Percentiles rank a stretch among this genome's conserved stretches.
Conservation (phyloP, 2,329 filamentous ascomycete species). For the Dothiorella sarmentorum region DNA sequence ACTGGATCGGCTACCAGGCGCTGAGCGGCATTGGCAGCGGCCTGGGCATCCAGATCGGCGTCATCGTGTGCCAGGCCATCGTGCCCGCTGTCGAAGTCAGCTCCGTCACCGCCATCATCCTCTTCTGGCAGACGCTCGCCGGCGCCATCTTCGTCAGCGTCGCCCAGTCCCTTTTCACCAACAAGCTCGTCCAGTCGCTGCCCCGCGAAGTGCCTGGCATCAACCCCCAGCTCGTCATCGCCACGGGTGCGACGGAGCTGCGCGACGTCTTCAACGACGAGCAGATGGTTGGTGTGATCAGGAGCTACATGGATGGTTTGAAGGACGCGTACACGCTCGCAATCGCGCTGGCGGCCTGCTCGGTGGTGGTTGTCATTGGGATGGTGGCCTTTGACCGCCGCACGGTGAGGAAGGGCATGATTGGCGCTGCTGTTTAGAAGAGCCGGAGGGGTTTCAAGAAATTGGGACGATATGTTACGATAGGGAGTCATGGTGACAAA, state of each 20-base stretch:
- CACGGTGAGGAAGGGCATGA: constrained; percentile 11
- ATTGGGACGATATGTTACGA: too few relatives aligned
- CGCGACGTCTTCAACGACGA: constrained; percentile 31
- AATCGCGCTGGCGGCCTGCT: constrained; percentile 17
- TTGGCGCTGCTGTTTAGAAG: constrained; percentile 2
- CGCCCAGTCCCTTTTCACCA: constrained; percentile 42
- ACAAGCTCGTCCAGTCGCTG: constrained; percentile 36
- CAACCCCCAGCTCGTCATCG: constrained; percentile 34
- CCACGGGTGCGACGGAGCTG: constrained; percentile 45
- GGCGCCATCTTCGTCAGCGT: constrained; percentile 44
- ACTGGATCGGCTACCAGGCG: constrained; percentile 50
- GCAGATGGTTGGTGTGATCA: constrained; percentile 25
- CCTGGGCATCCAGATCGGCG: constrained; percentile 39
- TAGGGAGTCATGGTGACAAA: too few relatives aligned
- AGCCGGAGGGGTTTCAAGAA: too few relatives aligned
- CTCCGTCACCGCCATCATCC: constrained; percentile 38
- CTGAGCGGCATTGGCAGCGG: constrained; percentile 45
- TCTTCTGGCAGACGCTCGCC: constrained; percentile 44
- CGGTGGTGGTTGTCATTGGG: neutral
- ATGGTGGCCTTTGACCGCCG: constrained; percentile 10
- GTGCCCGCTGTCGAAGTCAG: constrained; percentile 38
- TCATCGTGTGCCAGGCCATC: constrained; percentile 40
- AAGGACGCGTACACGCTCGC: constrained; percentile 21
- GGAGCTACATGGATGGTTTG: constrained; percentile 27
- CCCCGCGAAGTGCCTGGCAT: constrained; percentile 34